These are phyloP conservation scores for Carex littledalei DNA, from an alignment of 176 grass and related monocot species.

Conservation along the genomic window DNA sequence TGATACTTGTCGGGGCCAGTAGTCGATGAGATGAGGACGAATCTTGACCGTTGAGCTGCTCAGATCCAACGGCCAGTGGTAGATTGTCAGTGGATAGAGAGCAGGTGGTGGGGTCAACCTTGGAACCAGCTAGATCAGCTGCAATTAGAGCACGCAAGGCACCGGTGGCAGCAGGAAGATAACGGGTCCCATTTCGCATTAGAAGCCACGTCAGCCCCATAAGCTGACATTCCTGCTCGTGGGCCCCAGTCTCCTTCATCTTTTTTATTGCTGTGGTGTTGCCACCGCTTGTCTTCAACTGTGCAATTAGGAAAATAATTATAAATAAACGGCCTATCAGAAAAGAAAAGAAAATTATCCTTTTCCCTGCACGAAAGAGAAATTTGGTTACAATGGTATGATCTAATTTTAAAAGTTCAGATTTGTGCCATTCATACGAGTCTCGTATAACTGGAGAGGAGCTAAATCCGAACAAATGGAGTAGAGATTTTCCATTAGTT, in stretches of 20 bases:
- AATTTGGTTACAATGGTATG: not conserved
- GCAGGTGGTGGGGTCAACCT: constrained; percentile 43
- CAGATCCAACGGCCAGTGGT: constrained; percentile 62
- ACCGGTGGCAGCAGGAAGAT: constrained; percentile 46
- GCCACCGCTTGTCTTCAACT: constrained; percentile 25
- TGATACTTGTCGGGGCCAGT: not conserved
- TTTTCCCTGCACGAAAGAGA: too few relatives aligned
- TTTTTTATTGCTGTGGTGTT: constrained; percentile 6
- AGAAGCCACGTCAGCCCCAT: constrained; percentile 95
- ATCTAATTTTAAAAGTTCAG: not conserved
- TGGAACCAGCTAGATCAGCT: constrained; percentile 48
- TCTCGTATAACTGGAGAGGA: not conserved
- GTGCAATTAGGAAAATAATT: not conserved
- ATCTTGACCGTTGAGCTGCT: constrained; percentile 24
- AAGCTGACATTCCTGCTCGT: constrained; percentile 71
- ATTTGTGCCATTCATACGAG: not conserved
- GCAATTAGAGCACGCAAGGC: constrained; percentile 74
- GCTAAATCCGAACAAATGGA: not conserved
- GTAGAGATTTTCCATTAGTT: not conserved
- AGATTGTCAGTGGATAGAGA: constrained; percentile 46
- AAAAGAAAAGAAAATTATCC: too few relatives aligned
- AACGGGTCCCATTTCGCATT: constrained; percentile 58
- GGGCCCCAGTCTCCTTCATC: not conserved
- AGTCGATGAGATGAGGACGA: not conserved
- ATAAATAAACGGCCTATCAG: not conserved